Conservation (phyloP, 1,284 basidiomycete genomes). For the Cryptococcus floricola region DNA sequence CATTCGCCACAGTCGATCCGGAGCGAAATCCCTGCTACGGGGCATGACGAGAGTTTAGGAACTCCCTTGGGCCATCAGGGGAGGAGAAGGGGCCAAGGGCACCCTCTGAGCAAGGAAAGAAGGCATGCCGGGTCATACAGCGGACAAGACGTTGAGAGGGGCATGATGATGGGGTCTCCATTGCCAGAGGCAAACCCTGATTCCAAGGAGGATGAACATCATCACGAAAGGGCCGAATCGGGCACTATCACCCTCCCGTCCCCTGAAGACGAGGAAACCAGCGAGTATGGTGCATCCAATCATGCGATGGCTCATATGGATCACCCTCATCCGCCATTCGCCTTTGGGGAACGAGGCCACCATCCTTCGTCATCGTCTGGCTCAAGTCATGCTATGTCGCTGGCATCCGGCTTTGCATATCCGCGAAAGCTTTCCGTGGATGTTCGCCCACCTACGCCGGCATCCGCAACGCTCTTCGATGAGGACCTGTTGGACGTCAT, state of each 20-base stretch:
- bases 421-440: slow-evolving; percentile 41
- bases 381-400: slow-evolving; percentile 26
- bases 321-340: slow-evolving; percentile 12
- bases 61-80: slow-evolving; percentile 11
- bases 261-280: slow-evolving; percentile 15
- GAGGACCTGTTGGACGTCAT: slow-evolving; percentile 52
- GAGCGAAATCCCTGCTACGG: not conserved
- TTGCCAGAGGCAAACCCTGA: slow-evolving; percentile 5
- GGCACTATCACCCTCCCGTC: slow-evolving; percentile 20
- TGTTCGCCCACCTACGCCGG: slow-evolving; percentile 44
- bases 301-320: slow-evolving; percentile 11
- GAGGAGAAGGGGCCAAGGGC: not conserved
- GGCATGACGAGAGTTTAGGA: slow-evolving; percentile 15
- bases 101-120: slow-evolving; percentile 35
- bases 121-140: slow-evolving; percentile 91
- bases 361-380: slow-evolving; percentile 35
- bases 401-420: slow-evolving; percentile 8
- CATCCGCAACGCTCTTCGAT: slow-evolving; percentile 47
- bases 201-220: not conserved
- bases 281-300: slow-evolving; percentile 13
- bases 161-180: slow-evolving; percentile 64
- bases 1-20: slow-evolving; percentile 31
- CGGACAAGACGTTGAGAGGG: slow-evolving; percentile 82
- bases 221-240: slow-evolving; percentile 28
- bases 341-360: slow-evolving; percentile 25